phyloP scores from a whole-genome alignment of 306 rosid genomes.

The Lathyrus sativus region DNA sequence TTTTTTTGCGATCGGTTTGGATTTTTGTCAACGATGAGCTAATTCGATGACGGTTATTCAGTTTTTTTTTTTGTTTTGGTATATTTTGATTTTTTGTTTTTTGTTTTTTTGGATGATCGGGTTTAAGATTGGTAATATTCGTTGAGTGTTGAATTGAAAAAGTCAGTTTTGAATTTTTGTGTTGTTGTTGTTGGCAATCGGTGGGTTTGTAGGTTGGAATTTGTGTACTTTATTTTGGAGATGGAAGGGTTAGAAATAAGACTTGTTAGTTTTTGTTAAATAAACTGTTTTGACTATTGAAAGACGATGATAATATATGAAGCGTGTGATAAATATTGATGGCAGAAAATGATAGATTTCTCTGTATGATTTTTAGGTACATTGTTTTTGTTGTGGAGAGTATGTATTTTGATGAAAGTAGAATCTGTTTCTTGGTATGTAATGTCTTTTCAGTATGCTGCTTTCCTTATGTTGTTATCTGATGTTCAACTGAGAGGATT shows the following conservation, averaged over 20 bases:
- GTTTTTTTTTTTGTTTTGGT: background rate
- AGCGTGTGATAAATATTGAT: slow-evolving; percentile 31
- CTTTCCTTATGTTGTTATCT: slow-evolving; percentile 42
- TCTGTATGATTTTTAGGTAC: slow-evolving; percentile 40
- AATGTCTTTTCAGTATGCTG: slow-evolving; percentile 44
- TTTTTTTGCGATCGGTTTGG: slow-evolving; percentile 19
- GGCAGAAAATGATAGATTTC: slow-evolving; percentile 36
- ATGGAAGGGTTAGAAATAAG: slow-evolving; percentile 30
- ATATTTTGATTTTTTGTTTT: slow-evolving; percentile 1
- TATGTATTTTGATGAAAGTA: slow-evolving; percentile 42
- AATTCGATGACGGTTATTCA: slow-evolving; percentile 17
- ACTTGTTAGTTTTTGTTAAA: slow-evolving; percentile 6
- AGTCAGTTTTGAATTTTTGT: slow-evolving; percentile 10
- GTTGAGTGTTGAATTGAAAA: background rate
- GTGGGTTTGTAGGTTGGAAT: slow-evolving; percentile 31
- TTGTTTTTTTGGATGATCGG: slow-evolving; percentile 47
- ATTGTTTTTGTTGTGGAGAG: slow-evolving; percentile 47
- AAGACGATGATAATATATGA: slow-evolving; percentile 15
- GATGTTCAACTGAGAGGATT: slow-evolving; percentile 33
- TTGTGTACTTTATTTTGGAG: slow-evolving; percentile 32
- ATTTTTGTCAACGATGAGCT: slow-evolving; percentile 29
- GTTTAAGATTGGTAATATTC: slow-evolving; percentile 32
- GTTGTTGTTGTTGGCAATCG: slow-evolving; percentile 30
- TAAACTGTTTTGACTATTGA: slow-evolving; percentile 28
- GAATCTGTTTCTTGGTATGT: slow-evolving; percentile 38